Percentiles rank a stretch among this genome's conserved stretches.
Conservation (phyloP, 2,329 filamentous ascomycete genomes). For the Xylaria hypoxylon region DNA sequence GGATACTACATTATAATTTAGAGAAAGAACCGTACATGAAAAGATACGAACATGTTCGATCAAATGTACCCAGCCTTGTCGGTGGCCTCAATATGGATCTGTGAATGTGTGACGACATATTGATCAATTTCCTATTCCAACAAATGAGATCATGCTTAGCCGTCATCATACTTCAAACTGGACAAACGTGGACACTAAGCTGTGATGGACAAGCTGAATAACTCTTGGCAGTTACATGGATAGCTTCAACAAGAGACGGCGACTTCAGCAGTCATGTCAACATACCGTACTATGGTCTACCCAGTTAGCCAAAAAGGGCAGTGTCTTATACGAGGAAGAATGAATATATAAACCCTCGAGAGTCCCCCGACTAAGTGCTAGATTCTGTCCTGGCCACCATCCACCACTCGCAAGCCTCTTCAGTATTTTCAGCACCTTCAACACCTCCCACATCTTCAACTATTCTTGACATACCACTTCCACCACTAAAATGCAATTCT, state of each 20-base stretch:
- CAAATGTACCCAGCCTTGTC: background rate
- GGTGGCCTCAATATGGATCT: background rate
- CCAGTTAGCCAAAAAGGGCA: background rate
- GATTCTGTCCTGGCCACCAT: conserved; percentile 20
- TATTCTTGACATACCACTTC: conserved; percentile 17
- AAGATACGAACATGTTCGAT: background rate
- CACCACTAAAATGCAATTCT: conserved; percentile 35
- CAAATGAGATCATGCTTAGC: background rate
- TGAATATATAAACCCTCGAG: conserved; percentile 29
- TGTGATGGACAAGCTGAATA: conserved; percentile 19
- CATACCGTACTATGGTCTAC: background rate
- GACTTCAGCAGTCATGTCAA: background rate
- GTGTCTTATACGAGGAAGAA: background rate
- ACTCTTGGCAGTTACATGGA: conserved; percentile 4
- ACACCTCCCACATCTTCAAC: background rate
- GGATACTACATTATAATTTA: background rate
- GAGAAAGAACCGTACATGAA: background rate
- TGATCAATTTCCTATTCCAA: conserved; percentile 12
- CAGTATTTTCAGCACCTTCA: conserved; percentile 1
- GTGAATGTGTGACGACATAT: background rate
- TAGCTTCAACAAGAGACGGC: background rate
- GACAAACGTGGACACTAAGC: background rate
- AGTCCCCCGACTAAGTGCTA: background rate
- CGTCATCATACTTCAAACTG: background rate
- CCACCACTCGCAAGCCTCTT: conserved; percentile 9